Evolutionary conservation across 2,329 filamentous ascomycete species (phyloP), one percentile per base, ranked within the genome.

Genomic region (Elsinoe perseae): DNA sequence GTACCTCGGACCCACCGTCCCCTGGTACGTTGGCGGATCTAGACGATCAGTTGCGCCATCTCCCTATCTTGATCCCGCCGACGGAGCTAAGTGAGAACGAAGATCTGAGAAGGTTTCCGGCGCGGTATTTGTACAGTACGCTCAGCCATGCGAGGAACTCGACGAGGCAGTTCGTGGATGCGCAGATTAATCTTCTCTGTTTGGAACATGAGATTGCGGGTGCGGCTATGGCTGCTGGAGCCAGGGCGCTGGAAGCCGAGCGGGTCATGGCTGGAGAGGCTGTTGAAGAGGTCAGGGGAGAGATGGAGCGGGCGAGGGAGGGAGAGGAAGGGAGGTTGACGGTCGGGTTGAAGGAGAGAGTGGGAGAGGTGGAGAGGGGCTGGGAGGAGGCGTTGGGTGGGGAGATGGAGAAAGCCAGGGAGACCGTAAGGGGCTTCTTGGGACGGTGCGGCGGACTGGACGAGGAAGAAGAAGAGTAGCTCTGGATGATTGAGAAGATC

Each of bases 131-230:
- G 0, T 93, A 90, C 69, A 86, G 84, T 46, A 75, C 97, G 21
- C 77, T 98, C 7, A 80, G 85, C 4, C 92, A 97, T 65, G 86
- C 90, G 0, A 89, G 95, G 69, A 95, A 93, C 74, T 91, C 86
- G 64, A 92, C 89, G 7, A 95, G 95, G 66, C 93, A 97, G 69
- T 97, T 95, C 72, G 96, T 97, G 65, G 93, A 97, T 74, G 87
- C 84, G 5, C 92, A 97, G 74, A 92, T 84, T 27, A 96, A 96
- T 66, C 76, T 96, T 30, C 77, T 95, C 21, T 97, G 92, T 66
- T 76, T 97, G 34, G 73, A 95, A 57, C 93, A 96, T 65, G 90
- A 96, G 71, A 89, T 95, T 54, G 89, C 89, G 67, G 88, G 87
- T 55, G 85, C 85, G 0, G 83, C 88, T 1, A 85, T 88, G 66